A percentile compares a stretch with the other conserved stretches of the same genome.
Evolutionary conservation across 2,329 filamentous ascomycete species (phyloP).

Genomic region (Fusarium coffeatum): DNA sequence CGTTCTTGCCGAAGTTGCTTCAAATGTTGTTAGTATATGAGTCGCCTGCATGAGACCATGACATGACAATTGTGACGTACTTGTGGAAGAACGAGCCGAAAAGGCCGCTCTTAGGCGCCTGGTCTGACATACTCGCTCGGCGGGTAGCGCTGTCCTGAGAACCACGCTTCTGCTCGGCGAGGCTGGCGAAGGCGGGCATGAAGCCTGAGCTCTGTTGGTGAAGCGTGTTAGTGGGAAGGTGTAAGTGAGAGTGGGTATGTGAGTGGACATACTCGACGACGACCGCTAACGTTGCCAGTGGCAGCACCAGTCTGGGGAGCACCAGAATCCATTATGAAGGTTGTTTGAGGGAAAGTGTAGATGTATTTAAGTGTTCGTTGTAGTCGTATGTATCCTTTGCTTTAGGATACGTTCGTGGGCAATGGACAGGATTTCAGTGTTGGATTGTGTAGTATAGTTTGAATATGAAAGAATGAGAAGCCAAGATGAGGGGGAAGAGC

Average conservation of each 20-base stretch:
- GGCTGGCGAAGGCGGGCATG: slow-evolving; percentile 61
- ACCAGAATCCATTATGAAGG: slow-evolving; percentile 48
- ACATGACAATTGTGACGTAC: slow-evolving; percentile 51
- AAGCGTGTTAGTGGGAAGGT: background rate
- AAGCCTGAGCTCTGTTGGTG: slow-evolving; percentile 57
- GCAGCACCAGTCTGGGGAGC: slow-evolving; percentile 38
- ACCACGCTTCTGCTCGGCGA: slow-evolving; percentile 64
- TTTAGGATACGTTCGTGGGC: slow-evolving; percentile 1
- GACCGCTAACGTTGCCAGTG: slow-evolving; percentile 36
- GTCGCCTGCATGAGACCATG: background rate
- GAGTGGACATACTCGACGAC: slow-evolving; percentile 46
- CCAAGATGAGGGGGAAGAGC: slow-evolving; percentile 1
- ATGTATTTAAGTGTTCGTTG: background rate
- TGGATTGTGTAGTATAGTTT: background rate
- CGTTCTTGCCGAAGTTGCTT: slow-evolving; percentile 52
- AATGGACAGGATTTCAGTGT: background rate
- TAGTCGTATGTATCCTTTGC: background rate
- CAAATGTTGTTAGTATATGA: slow-evolving; percentile 2
- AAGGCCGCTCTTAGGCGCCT: slow-evolving; percentile 61
- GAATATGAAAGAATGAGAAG: background rate
- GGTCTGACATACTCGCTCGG: slow-evolving; percentile 66
- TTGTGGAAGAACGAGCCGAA: slow-evolving; percentile 68
- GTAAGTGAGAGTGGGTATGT: background rate
- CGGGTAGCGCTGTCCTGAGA: slow-evolving; percentile 59
- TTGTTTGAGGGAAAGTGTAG: background rate